Evolutionary conservation across 345 rosid species (phyloP).

Genomic region (Dipteronia sinensis): DNA sequence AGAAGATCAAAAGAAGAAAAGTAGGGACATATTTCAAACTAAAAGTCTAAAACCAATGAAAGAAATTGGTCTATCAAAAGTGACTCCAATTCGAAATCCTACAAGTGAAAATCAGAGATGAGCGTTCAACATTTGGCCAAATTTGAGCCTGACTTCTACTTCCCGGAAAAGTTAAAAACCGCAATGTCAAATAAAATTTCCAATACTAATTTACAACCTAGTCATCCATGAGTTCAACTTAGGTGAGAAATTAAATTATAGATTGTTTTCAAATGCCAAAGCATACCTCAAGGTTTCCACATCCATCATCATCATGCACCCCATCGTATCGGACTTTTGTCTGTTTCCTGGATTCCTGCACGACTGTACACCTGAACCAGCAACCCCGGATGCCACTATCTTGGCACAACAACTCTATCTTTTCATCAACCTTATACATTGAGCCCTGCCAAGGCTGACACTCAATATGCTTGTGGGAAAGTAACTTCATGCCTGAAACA

Average conservation of each 20-base stretch:
- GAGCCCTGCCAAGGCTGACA: constrained; percentile 39
- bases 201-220: neutral
- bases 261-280: constrained; percentile 11
- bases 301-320: constrained; percentile 79
- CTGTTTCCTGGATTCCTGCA: constrained; percentile 63
- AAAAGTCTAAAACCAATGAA: neutral
- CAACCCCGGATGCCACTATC: constrained; percentile 98
- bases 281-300: constrained; percentile 85
- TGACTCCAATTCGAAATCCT: neutral
- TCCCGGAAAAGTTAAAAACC: neutral
- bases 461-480: constrained; percentile 54
- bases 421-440: constrained; percentile 58
- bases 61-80: neutral
- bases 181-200: neutral
- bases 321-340: constrained; percentile 88
- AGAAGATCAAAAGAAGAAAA: neutral
- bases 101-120: neutral
- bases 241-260: neutral
- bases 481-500: constrained; percentile 48
- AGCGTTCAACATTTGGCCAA: neutral
- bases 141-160: neutral
- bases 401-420: constrained; percentile 83
- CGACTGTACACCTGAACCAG: constrained; percentile 90
- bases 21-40: neutral
- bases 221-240: neutral